Conservation (phyloP, 176 grass and related monocot genomes). For the Tillandsia leiboldiana region DNA sequence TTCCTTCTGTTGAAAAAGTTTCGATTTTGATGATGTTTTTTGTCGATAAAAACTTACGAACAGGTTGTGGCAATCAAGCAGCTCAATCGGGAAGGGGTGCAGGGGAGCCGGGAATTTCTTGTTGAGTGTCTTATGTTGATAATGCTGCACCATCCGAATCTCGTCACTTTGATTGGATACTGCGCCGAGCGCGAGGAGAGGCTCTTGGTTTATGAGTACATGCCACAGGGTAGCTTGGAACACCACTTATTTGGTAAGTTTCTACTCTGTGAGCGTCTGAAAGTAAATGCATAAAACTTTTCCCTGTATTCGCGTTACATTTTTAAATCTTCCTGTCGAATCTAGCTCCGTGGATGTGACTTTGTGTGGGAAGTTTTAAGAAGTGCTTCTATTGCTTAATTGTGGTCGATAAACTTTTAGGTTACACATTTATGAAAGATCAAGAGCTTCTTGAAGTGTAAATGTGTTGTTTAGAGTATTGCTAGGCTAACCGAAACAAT, state of each 20-base stretch:
- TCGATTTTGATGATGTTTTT: neutral
- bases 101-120: conserved; percentile 77
- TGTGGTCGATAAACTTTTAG: too few species aligned
- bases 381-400: too few species aligned
- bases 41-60: neutral
- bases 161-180: conserved; percentile 61
- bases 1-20: neutral
- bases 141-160: conserved; percentile 61
- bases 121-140: conserved; percentile 79
- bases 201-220: conserved; percentile 70
- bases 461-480: too few species aligned
- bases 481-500: too few species aligned
- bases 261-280: neutral
- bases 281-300: conserved; percentile 9
- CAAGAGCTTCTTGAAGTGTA: too few species aligned
- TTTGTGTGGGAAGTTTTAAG: too few species aligned
- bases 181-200: conserved; percentile 47
- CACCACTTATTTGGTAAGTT: conserved; percentile 66
- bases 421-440: too few species aligned
- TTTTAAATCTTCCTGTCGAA: neutral
- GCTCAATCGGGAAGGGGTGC: conserved; percentile 59
- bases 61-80: conserved; percentile 85
- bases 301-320: neutral
- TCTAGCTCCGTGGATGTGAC: too few species aligned
- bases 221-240: conserved; percentile 75